These are phyloP conservation scores for Plasmodium relictum DNA, from an alignment of 169 alveolate genomes.

Conservation along the genomic window DNA sequence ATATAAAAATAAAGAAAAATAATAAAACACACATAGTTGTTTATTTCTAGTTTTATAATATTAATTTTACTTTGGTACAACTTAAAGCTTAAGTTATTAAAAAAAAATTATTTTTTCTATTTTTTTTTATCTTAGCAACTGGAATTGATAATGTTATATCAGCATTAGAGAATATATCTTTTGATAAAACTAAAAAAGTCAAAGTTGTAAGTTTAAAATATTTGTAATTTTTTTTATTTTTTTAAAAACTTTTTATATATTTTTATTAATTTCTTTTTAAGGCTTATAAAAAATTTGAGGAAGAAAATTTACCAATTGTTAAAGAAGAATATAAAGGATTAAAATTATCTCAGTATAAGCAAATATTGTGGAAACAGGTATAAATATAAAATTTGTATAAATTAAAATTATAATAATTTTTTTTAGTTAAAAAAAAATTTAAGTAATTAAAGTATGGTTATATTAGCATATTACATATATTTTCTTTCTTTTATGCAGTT, in stretches of 20 bases:
- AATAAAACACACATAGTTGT: not conserved
- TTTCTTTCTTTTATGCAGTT: conserved; percentile 20
- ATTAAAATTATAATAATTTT: too few relatives aligned
- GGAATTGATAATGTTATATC: conserved; percentile 71
- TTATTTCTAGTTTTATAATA: conserved; percentile 2
- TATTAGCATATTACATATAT: not conserved
- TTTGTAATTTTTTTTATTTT: not conserved
- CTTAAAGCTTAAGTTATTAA: too few relatives aligned
- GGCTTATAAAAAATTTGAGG: conserved; percentile 85
- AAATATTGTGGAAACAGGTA: conserved; percentile 86
- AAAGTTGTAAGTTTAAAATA: conserved; percentile 69
- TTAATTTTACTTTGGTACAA: not conserved
- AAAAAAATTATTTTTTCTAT: not conserved
- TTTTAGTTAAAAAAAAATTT: too few relatives aligned
- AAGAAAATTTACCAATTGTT: conserved; percentile 83
- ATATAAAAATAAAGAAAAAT: not conserved
- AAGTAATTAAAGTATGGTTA: too few relatives aligned
- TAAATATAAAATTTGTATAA: not conserved
- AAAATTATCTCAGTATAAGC: conserved; percentile 86
- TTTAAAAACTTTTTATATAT: not conserved
- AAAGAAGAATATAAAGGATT: conserved; percentile 83
- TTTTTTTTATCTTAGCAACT: conserved; percentile 28
- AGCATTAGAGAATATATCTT: conserved; percentile 59
- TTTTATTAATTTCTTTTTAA: not conserved
- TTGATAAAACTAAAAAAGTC: conserved; percentile 69